Evolutionary conservation across 192 early-diverging fungal species (phyloP).

Genomic region (Entophlyctis luteolus): DNA sequence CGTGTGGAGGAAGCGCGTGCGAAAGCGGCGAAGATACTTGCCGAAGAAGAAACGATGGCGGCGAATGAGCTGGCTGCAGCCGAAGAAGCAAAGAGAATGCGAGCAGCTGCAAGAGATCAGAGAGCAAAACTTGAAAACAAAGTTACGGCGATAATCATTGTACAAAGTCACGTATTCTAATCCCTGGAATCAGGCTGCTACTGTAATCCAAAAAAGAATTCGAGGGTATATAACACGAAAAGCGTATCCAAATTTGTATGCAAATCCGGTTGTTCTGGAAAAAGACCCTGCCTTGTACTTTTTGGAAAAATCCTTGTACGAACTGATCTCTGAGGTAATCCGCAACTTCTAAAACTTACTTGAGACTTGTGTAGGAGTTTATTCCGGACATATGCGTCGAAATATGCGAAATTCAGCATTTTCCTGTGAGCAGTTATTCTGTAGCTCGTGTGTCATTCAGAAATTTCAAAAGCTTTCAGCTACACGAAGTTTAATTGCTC

Average conservation of each 20-base stretch:
- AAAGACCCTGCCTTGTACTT: background rate
- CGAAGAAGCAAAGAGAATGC: background rate
- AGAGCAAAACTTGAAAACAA: background rate
- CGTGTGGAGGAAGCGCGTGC: conserved; percentile 4
- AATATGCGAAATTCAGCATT: conserved; percentile 9
- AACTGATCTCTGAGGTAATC: conserved; percentile 13
- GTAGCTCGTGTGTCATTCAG: background rate
- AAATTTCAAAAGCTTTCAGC: background rate
- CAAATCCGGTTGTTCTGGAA: background rate
- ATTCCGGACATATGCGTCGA: conserved; percentile 18
- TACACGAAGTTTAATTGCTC: background rate
- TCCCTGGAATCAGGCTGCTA: conserved; percentile 7
- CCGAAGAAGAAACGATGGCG: background rate
- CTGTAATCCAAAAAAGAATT: background rate
- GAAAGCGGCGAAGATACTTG: background rate
- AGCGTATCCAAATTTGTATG: background rate
- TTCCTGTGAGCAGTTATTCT: background rate
- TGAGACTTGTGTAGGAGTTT: background rate
- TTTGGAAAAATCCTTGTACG: conserved; percentile 3
- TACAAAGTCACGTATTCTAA: background rate
- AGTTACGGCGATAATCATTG: background rate
- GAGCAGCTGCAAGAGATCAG: background rate
- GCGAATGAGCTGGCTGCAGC: background rate
- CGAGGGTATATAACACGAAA: conserved; percentile 15
- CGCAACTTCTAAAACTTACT: background rate